These are phyloP conservation scores for Aciculosporium take DNA, from an alignment of 2,329 filamentous ascomycete species.

Conservation along the genomic window DNA sequence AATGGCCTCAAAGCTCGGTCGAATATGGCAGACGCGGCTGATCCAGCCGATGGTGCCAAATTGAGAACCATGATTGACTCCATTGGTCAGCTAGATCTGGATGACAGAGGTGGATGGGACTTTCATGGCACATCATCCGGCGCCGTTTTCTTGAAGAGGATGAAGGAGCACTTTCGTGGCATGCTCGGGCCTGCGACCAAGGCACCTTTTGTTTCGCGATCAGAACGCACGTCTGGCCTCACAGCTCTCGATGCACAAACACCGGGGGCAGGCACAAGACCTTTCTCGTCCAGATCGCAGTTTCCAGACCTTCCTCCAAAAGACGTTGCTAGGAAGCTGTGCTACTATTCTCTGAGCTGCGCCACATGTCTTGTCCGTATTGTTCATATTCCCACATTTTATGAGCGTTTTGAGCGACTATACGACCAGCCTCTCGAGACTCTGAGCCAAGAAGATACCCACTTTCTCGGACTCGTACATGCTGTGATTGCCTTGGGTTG, in stretches of 20 bases:
- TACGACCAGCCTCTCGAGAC: conserved; percentile 55
- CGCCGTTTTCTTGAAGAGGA: conserved; percentile 69
- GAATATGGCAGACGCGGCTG: conserved; percentile 17
- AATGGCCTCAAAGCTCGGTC: conserved; percentile 29
- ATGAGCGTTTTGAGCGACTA: conserved; percentile 58
- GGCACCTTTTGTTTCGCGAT: conserved; percentile 41
- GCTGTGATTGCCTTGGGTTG: conserved; percentile 58
- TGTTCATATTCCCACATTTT: conserved; percentile 71
- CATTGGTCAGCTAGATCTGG: conserved; percentile 78
- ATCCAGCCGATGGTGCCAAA: conserved; percentile 57
- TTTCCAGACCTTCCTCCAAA: conserved; percentile 56
- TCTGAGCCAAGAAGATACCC: conserved; percentile 49
- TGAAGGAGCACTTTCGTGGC: conserved; percentile 77
- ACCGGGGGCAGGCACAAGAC: conserved; percentile 44
- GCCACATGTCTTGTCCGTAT: conserved; percentile 50
- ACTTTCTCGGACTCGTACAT: conserved; percentile 57
- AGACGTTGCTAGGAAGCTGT: conserved; percentile 37
- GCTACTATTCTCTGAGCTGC: conserved; percentile 40
- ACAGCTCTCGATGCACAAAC: conserved; percentile 56
- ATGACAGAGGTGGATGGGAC: conserved; percentile 85
- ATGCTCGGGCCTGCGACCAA: conserved; percentile 52
- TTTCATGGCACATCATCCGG: conserved; percentile 92
- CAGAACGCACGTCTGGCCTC: conserved; percentile 33
- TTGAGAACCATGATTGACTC: conserved; percentile 91
- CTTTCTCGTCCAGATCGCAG: conserved; percentile 37